Evolutionary conservation across 371 early-diverging fungal species (phyloP).

Genomic region (Mortierella sp.): DNA sequence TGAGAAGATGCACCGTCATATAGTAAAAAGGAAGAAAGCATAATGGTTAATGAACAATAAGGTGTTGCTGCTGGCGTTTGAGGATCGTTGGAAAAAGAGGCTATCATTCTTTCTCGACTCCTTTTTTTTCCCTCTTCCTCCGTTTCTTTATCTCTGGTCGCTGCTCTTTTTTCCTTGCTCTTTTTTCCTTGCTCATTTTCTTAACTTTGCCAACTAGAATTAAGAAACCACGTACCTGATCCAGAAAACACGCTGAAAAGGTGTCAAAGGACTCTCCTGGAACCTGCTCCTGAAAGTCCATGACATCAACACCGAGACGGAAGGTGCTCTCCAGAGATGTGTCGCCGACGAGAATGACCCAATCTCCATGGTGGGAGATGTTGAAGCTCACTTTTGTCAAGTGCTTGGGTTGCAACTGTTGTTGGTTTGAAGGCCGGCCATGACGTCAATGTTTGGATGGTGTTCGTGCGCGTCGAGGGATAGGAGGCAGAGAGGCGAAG

Average conservation of each 20-base stretch:
- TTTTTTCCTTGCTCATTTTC: not conserved
- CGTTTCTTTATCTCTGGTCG: not conserved
- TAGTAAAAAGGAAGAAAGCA: not conserved
- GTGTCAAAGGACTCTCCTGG: conserved; percentile 44
- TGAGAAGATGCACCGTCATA: not conserved
- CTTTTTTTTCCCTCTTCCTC: not conserved
- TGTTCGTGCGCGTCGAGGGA: not conserved
- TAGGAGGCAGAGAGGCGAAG: too few relatives aligned
- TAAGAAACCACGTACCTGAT: conserved; percentile 34
- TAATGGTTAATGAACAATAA: not conserved
- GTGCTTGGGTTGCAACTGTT: conserved; percentile 35
- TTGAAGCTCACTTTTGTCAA: conserved; percentile 44
- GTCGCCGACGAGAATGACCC: conserved; percentile 52
- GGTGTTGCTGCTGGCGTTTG: not conserved
- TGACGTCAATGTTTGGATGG: conserved; percentile 3
- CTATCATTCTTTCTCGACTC: not conserved
- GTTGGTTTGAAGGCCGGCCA: not conserved
- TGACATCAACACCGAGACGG: conserved; percentile 46
- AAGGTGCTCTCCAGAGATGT: conserved; percentile 29
- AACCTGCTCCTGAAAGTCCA: conserved; percentile 53
- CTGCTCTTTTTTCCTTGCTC: not conserved
- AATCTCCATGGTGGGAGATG: conserved; percentile 50
- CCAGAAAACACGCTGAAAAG: conserved; percentile 37
- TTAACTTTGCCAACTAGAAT: too few relatives aligned
- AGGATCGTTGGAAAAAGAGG: not conserved